phyloP scores from a whole-genome alignment of 257 asterid species.

The Scutellaria galericulata region DNA sequence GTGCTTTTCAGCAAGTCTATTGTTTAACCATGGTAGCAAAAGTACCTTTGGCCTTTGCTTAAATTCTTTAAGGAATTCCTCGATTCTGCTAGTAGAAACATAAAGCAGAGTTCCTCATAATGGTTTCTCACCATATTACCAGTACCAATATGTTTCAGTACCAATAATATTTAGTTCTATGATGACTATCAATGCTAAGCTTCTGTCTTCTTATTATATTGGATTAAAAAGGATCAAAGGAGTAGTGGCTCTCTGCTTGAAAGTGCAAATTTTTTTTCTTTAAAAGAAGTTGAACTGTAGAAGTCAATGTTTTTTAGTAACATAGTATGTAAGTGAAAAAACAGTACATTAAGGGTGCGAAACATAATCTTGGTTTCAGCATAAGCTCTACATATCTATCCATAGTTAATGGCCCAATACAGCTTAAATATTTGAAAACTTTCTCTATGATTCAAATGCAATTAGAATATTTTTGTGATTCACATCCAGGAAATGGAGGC shows the following conservation, averaged over 20 bases:
- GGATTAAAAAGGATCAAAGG: neutral
- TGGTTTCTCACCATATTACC: conserved; percentile 17
- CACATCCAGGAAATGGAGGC: conserved; percentile 87
- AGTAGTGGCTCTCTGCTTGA: conserved; percentile 9
- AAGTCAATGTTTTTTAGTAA: neutral
- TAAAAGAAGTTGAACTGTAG: conserved; percentile 1
- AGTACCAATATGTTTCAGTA: neutral
- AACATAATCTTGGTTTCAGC: conserved; percentile 6
- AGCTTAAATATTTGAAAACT: conserved; percentile 6
- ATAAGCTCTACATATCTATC: conserved; percentile 24
- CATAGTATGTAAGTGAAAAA: neutral
- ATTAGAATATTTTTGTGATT: conserved; percentile 31
- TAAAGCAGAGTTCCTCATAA: conserved; percentile 7
- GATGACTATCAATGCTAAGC: neutral
- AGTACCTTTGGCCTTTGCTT: neutral
- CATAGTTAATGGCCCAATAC: neutral
- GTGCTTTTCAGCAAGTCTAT: too few species aligned
- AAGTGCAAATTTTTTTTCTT: neutral
- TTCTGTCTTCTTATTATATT: neutral
- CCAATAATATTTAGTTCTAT: neutral
- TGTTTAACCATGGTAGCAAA: conserved; percentile 13
- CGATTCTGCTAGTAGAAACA: conserved; percentile 23
- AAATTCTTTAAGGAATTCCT: conserved; percentile 11
- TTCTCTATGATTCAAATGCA: conserved; percentile 24
- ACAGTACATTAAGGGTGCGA: neutral